Base-by-base conservation (phyloP, 2,329 filamentous ascomycete species). In the Graphiopsis chlorocephala region DNA sequence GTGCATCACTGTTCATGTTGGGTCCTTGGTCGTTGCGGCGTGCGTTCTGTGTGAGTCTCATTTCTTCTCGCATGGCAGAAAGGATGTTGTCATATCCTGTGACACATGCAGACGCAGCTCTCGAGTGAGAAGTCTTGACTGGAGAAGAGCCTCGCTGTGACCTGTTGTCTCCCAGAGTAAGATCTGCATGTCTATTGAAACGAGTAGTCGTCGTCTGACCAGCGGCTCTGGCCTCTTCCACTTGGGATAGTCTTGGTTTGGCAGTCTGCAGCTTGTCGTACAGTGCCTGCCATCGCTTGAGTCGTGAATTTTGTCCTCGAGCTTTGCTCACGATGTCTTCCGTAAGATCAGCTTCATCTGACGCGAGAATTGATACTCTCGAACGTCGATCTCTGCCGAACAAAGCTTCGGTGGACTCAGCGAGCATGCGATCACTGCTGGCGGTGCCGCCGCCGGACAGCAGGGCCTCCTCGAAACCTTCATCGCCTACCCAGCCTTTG, bases 401-500 rank as follows among this genome's bases (percentile, higher is more conserved):
- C 11, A 62, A 12, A 11, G 25, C 25, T 53, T 62, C 60, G 3
- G 63, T 60, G 11, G 63, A 28, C 38, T 83, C 83, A 2, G 84
- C 83, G 15, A 96, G 75, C n/a, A 95, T 79, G 0, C 82, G 84
- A 66, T 90, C 89, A 33, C 81, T 84, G 28, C 80, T 80, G 2
- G 81, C 78, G 8, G 80, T 80, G 23, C 81, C 80, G 53, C 91
- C 88, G 1, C 91, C 91, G 59, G 88, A 82, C 0, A 95, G 75
- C 23, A 97, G 78, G 2, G 86, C 82, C 56, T 91, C 85, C 70
- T 91, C 84, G 89, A 92, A 94, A 64, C 86, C 84, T 65, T 89
- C 85, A 71, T 89, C 87, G 1, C 92, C 93, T 15, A 90, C 82
- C 93, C 93, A 97, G 69, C 92, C 91, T 66, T 88, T 87, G 38